Base-by-base conservation (phyloP, 2,329 filamentous ascomycete genomes). In the Fusarium decemcellulare region DNA sequence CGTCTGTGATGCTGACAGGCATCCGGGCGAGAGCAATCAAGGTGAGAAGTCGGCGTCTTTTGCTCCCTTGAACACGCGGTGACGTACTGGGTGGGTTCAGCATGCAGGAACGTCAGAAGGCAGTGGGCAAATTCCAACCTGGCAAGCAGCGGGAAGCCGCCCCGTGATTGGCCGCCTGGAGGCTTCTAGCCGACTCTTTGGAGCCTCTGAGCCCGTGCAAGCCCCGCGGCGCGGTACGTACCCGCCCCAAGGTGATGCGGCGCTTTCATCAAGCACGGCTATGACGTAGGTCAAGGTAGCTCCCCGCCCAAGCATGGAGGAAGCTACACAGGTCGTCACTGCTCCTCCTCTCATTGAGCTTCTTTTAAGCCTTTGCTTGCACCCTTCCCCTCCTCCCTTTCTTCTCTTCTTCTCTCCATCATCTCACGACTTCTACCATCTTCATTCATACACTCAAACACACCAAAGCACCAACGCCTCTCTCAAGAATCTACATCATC, bases 81-180 rank as follows among this genome's bases (percentile, higher is more conserved):
- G 73, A 75, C 73, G 73, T 75, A 75, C 42, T 47, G n/a, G 29
- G 65, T 68, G 71, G 67, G 32, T 70, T 67, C 51, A 46, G 44
- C 60, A 74, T 74, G 68, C 70, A 74, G 72, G 72, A 74, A 74
- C 72, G 36, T 71, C 48, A 51, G 34, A 23, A 60, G 27, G 47
- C 68, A 52, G 48, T 53, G 44, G 52, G 54, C 57, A 68, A 60
- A 62, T 71, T 70, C 23, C 50, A 61, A 43, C 68, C 68, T 62
- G 53, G 64, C 64, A 57, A 54, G 68, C 42, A 52, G 39, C 39
- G 32, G 39, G 34, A 59, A n/a, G 14, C 8, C 43, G 59, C 34
- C 10, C 18, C 11, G 4, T 59, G 39, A 68, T 70, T 70, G 68
- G 64, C 32, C 30, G 8, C 2, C 15, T 18, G 12, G 15, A n/a